Evolutionary conservation across 805 yeast species (phyloP).

Genomic region (Babjeviella inositovora): DNA sequence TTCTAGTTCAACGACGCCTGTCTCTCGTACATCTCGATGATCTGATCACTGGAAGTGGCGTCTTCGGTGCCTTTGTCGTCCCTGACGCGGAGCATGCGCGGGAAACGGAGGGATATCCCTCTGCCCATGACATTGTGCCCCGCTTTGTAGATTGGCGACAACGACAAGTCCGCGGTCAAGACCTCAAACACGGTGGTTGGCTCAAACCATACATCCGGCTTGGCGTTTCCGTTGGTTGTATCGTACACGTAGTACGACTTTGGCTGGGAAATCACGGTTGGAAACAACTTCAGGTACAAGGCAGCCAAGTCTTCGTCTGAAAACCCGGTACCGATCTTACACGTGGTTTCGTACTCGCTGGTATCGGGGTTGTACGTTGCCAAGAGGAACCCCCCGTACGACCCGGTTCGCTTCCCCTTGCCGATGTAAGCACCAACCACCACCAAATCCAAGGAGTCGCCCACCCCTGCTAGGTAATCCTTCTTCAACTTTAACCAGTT

Average conservation of each 20-base stretch:
- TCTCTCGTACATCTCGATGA: constrained; percentile 66
- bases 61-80: constrained; percentile 81
- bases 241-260: constrained; percentile 57
- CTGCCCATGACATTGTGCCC: constrained; percentile 58
- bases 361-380: constrained; percentile 85
- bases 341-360: constrained; percentile 88
- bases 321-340: constrained; percentile 96
- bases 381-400: constrained; percentile 85
- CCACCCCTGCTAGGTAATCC: constrained; percentile 89
- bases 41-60: constrained; percentile 74
- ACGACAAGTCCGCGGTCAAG: constrained; percentile 76
- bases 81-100: constrained; percentile 68
- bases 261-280: constrained; percentile 50
- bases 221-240: constrained; percentile 37
- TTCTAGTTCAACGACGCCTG: too few species aligned
- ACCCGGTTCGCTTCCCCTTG: constrained; percentile 86
- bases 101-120: constrained; percentile 81
- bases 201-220: constrained; percentile 92
- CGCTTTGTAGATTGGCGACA: constrained; percentile 82
- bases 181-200: constrained; percentile 79
- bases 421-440: constrained; percentile 93
- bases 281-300: constrained; percentile 43
- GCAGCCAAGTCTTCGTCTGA: constrained; percentile 65
- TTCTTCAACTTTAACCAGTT: constrained; percentile 94
- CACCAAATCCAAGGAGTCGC: constrained; percentile 87